Evolutionary conservation across 139 green algal genomes (phyloP).

Genomic region (Picochlorum sp.): DNA sequence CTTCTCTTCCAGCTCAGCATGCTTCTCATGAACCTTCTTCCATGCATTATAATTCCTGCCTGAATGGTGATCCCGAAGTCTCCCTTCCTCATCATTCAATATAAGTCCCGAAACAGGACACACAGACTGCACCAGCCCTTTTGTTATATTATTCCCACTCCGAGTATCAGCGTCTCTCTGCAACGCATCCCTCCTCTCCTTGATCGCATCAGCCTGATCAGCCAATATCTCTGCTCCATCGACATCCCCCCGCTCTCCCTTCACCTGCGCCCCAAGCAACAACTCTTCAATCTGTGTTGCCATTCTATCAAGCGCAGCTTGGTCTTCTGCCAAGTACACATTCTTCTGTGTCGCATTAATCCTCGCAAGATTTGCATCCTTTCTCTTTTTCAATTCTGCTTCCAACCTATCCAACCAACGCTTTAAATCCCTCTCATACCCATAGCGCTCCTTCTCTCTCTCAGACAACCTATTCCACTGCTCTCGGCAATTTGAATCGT

Average conservation of each 20-base stretch:
- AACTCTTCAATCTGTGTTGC: conserved; percentile 28
- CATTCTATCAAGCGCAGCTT: conserved; percentile 28
- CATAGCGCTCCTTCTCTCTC: conserved; percentile 21
- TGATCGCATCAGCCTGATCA: conserved; percentile 26
- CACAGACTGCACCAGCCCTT: conserved; percentile 28
- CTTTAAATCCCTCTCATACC: conserved; percentile 36
- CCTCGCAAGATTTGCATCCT: conserved; percentile 30
- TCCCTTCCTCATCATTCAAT: conserved; percentile 42
- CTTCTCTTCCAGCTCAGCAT: conserved; percentile 5
- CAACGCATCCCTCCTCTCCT: conserved; percentile 13
- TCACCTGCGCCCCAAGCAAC: conserved; percentile 19
- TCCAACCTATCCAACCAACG: conserved; percentile 36
- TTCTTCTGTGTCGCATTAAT: conserved; percentile 12
- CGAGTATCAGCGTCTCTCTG: conserved; percentile 17
- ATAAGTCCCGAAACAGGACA: conserved; percentile 40
- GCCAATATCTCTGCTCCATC: conserved; percentile 32
- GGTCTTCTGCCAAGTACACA: conserved; percentile 20
- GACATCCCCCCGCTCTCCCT: conserved; percentile 43
- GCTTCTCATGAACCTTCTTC: conserved; percentile 28
- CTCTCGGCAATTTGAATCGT: conserved; percentile 30
- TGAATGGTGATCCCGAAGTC: conserved; percentile 38
- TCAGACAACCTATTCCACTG: conserved; percentile 38
- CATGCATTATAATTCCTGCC: conserved; percentile 42
- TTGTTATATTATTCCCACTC: conserved; percentile 21
- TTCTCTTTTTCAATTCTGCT: conserved; percentile 33